Base-by-base conservation (phyloP, 257 asterid species). In the Salvia hispanica region DNA sequence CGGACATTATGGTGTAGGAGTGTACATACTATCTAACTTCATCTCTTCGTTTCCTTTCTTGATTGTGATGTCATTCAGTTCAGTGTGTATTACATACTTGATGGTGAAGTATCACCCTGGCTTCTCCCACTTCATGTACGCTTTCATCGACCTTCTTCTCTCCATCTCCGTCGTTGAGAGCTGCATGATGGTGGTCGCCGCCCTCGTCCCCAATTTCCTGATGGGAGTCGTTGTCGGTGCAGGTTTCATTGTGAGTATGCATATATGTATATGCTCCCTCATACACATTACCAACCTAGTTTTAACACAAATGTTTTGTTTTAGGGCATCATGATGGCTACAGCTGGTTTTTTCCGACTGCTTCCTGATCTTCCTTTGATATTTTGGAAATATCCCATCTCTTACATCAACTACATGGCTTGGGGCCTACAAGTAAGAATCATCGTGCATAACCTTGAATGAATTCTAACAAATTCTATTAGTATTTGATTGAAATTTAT, bases 161-260 rank as follows among this genome's bases (percentile, higher is more conserved):
- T 86, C 95, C 72, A 81, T 92, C 37, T 69, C 95, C 11, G 92
- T 85, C 7, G 85, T 90, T 1, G 98, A 92, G 86, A 85, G 98
- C 78, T 86, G 85, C 81, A 92, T 92, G 97, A 88, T 92, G 96
- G 92, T 90, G 12, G 91, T 92, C 60, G 97, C 97, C 14, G 82
- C 95, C 3, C 16, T 92, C 16, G 98, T 92, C 51, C 97, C 98
- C 10, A 92, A 92, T 70, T 92, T 90, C 93, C 36, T 88, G 75
- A 84, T 86, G 96, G 97, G 97, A n/a, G 83, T 92, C 36, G 58
- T 86, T 5, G 40, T 82, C 14, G 98, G 98, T 8, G 87, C 98
- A 12, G 98, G 97, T 42, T 62, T 80, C 18, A 84, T 92, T 14
- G 98, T 90, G 81, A 82, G 94, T 44, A 18, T 18, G 21, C 1